phyloP scores from a whole-genome alignment of 345 rosid genomes.

The Populus ilicifolia region DNA sequence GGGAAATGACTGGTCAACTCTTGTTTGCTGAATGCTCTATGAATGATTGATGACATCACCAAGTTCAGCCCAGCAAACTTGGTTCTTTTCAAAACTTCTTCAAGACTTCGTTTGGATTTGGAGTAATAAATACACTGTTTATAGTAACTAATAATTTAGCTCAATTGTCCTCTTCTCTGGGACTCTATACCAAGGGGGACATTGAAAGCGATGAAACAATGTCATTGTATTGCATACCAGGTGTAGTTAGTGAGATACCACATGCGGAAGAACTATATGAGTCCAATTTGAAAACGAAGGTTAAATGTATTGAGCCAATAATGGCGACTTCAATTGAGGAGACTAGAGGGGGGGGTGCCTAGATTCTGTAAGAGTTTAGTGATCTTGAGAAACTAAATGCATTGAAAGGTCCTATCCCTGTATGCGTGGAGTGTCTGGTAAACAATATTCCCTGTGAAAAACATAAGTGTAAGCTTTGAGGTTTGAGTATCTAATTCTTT shows the following conservation, averaged over 20 bases:
- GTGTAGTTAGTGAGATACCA: not conserved
- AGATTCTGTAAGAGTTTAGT: not conserved
- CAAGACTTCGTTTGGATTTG: not conserved
- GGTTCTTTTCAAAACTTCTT: not conserved
- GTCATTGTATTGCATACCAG: not conserved
- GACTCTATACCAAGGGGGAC: not conserved
- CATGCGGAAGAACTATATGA: not conserved
- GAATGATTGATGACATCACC: not conserved
- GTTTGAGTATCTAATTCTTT: not conserved
- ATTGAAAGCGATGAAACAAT: not conserved
- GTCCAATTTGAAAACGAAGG: not conserved
- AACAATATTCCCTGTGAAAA: not conserved
- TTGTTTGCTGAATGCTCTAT: not conserved
- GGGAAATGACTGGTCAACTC: conserved; percentile 2
- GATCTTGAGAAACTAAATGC: not conserved
- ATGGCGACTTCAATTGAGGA: not conserved
- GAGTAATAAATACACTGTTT: not conserved
- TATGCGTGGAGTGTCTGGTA: not conserved
- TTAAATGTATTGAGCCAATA: not conserved
- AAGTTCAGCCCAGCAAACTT: not conserved
- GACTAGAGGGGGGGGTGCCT: not conserved
- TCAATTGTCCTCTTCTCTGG: not conserved
- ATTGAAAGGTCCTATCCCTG: not conserved
- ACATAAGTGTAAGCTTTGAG: not conserved
- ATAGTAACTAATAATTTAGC: too few species aligned